Evolutionary conservation across 1,139 yeast genomes (phyloP), one percentile per base, ranked within the genome.

Genomic region (Kazachstania sp.): DNA sequence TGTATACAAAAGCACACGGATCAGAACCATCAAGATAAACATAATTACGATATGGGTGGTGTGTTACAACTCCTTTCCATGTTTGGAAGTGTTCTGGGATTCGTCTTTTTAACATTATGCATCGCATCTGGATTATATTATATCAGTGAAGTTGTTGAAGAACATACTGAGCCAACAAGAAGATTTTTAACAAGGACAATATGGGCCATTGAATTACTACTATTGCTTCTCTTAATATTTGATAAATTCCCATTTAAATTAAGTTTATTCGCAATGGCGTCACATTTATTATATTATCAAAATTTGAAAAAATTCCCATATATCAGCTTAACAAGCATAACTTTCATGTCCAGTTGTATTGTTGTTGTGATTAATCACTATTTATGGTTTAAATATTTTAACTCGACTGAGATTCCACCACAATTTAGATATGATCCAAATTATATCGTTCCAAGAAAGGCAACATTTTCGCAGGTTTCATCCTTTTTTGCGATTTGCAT

Each of bases 401-500:
- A 82, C 56, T 84, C 87, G 13, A 71, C 68, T n/a, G 61, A 69
- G 29, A 72, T 77, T 9, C 74, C 80, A 9, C 71, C 75, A 37
- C 69, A 66, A 45, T 59, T 80, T 50, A 68, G 85, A 50, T 69
- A 79, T 51, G 72, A 71, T 52, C 78, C 82, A 0, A 75, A 73
- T 47, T 83, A 81, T 57, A 69, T 67, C 20, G 79, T 86, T 29
- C 85, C 84, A n/a, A 76, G 77, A 45, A 77, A 86, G 50, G 95
- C 95, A 1, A 73, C 84, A 7, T 92, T 92, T 61, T 72, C 88
- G 1, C 96, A 94, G 61, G 86, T 92, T 3, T 86, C 97, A 28
- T 84, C 97, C 3, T 92, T 92, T 65, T 88, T 94, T 61, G 98
- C 97, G 1, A 70, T 92, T 39, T 83, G 95, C 58, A 83, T 92